Base-by-base conservation (phyloP, 1,284 basidiomycete species). In the Cutaneotrichosporon daszewskae region DNA sequence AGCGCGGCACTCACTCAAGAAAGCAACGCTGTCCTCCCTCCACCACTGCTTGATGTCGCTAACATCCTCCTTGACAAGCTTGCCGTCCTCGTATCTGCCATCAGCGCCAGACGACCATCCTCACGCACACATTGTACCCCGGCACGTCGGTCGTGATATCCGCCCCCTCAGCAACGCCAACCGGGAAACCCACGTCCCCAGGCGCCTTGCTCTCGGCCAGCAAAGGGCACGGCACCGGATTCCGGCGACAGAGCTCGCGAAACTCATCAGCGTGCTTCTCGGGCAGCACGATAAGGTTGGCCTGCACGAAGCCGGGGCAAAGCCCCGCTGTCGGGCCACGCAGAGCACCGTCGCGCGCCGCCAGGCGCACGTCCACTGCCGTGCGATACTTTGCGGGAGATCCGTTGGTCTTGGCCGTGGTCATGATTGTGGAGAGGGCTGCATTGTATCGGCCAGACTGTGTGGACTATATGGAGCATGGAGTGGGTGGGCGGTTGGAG, bases 201-300 rank as follows among this genome's bases (percentile, higher is more conserved):
- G 49, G 56, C 32, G 37, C 45, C 12, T 37, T 33, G 17, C 50
- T 62, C 45, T 64, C 62, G 2, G 56, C 65, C 9, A 68, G 49
- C 8, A 66, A 41, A 3, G 59, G 59, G 35, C 64, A 64, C 6
- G 61, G 45, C n/a, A 64, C 59, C 1, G 66, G 66, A 32, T 68
- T 68, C 13, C 59, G 56, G 18, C 33, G 27, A 35, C 66, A 65
- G 4, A 68, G 49, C 2, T 35, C 28, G 11, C 64, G 50, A 32
- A 68, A 68, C 49, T 68, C 62, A 26, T 36, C 45, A 1, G 61
- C 64, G 40, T 62, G 59, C 32, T 43, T 43, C 9, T 32, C 4
- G 2, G 59, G 61, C 7, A 68, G 33, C 44, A 65, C 46, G 35
- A 68, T 35, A 11, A 68, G 44, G 51, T 68, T 68, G 12, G 57